These are phyloP conservation scores for Huntiella savannae DNA, from an alignment of 2,329 filamentous ascomycete genomes.

Conservation along the genomic window DNA sequence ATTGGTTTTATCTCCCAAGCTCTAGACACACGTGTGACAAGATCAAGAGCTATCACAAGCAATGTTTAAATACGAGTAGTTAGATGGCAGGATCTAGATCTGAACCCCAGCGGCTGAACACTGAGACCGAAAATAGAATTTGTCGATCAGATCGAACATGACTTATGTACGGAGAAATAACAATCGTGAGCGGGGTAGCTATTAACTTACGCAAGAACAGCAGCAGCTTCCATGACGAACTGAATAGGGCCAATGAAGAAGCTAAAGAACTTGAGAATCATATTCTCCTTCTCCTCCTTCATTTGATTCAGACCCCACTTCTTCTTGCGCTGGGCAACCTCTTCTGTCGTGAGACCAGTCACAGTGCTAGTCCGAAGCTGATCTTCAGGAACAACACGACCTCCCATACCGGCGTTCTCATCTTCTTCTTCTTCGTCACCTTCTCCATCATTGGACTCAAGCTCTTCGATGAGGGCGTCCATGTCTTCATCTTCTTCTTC, in stretches of 20 bases:
- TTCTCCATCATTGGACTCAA: conserved; percentile 63
- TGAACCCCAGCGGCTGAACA: too few species aligned
- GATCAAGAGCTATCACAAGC: too few species aligned
- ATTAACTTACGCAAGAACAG: conserved; percentile 64
- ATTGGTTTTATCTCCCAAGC: too few species aligned
- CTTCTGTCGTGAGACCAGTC: conserved; percentile 49
- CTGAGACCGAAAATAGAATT: background rate
- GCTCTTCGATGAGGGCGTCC: conserved; percentile 69
- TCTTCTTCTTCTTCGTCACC: conserved; percentile 44
- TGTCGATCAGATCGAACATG: background rate
- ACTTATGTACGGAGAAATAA: background rate
- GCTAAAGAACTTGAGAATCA: conserved; percentile 61
- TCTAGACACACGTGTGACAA: too few species aligned
- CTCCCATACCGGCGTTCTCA: conserved; percentile 26
- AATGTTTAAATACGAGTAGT: too few species aligned
- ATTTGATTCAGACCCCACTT: conserved; percentile 73
- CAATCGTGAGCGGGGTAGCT: conserved; percentile 38
- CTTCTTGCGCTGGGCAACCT: conserved; percentile 44
- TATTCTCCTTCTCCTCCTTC: conserved; percentile 78
- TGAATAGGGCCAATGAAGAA: conserved; percentile 83
- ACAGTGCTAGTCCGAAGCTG: conserved; percentile 55
- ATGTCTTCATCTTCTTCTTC: conserved; percentile 68
- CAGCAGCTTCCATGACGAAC: conserved; percentile 81
- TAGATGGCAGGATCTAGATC: too few species aligned
- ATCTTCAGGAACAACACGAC: conserved; percentile 49